These are phyloP conservation scores for Spizellomyces sp. DNA, from an alignment of 192 early-diverging fungal species.

Conservation along the genomic window DNA sequence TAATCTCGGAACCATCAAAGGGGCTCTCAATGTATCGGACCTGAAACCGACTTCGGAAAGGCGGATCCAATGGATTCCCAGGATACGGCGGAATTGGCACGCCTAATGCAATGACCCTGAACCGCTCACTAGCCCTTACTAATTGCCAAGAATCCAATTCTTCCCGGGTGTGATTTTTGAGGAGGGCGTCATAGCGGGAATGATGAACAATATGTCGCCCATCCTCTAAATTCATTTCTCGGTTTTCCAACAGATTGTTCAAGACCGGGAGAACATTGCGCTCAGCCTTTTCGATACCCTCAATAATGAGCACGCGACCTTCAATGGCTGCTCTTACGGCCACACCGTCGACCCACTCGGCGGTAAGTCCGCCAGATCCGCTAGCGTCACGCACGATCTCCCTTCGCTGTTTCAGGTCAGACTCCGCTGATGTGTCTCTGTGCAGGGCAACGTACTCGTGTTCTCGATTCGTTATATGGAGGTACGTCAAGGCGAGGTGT, in stretches of 20 bases:
- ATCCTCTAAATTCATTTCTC: constrained; percentile 84
- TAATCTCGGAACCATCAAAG: constrained; percentile 10
- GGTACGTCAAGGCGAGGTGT: constrained; percentile 69
- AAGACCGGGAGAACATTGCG: constrained; percentile 82
- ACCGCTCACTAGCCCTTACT: constrained; percentile 65
- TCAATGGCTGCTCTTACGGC: constrained; percentile 51
- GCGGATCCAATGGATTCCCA: constrained; percentile 69
- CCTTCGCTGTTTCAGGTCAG: constrained; percentile 79
- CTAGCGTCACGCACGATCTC: constrained; percentile 63
- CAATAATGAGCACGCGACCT: constrained; percentile 51
- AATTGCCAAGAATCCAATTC: constrained; percentile 61
- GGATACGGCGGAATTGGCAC: constrained; percentile 60
- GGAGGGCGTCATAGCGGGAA: constrained; percentile 65
- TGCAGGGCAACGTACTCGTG: constrained; percentile 76
- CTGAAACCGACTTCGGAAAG: constrained; percentile 79
- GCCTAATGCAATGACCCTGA: constrained; percentile 76
- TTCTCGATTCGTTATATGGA: constrained; percentile 65
- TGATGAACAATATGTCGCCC: constrained; percentile 75
- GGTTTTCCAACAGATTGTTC: constrained; percentile 84
- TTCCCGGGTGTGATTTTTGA: constrained; percentile 48
- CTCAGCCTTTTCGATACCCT: constrained; percentile 75
- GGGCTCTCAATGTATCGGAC: constrained; percentile 50
- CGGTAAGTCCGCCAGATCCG: constrained; percentile 52
- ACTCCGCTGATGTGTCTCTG: constrained; percentile 71
- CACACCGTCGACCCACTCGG: constrained; percentile 57